Evolutionary conservation across 345 rosid species (phyloP).

Genomic region (Moringa oleifera): DNA sequence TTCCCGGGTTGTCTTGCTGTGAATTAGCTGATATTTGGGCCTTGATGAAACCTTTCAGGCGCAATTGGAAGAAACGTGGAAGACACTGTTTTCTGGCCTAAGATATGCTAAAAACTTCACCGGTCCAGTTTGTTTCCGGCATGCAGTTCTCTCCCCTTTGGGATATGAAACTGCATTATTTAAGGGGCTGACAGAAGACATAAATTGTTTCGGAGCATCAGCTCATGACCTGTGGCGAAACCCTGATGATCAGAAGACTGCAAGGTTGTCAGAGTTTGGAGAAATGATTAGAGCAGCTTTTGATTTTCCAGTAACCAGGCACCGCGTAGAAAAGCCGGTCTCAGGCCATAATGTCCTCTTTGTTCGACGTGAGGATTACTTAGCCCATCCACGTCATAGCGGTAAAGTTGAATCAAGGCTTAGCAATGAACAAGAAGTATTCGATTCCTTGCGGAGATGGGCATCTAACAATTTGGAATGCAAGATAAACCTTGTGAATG

Average conservation of each 20-base stretch:
- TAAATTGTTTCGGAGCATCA: conserved; percentile 60
- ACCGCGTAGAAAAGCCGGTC: conserved; percentile 39
- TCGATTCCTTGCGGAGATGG: conserved; percentile 61
- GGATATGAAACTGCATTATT: conserved; percentile 85
- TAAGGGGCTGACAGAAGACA: conserved; percentile 59
- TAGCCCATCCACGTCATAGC: conserved; percentile 86
- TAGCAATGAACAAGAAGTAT: conserved; percentile 77
- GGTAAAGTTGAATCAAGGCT: conserved; percentile 86
- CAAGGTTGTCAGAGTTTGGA: conserved; percentile 82
- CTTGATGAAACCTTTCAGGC: conserved; percentile 40
- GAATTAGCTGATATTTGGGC: neutral
- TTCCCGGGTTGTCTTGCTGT: neutral
- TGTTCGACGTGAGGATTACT: conserved; percentile 86
- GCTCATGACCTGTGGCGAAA: conserved; percentile 63
- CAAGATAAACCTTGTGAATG: conserved; percentile 72
- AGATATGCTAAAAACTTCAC: conserved; percentile 71
- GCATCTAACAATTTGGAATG: conserved; percentile 45
- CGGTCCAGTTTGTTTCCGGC: conserved; percentile 82
- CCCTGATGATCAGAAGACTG: conserved; percentile 57
- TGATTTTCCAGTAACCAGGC: conserved; percentile 56
- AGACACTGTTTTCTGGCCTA: conserved; percentile 71
- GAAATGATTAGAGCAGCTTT: conserved; percentile 89
- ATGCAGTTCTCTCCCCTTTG: conserved; percentile 68
- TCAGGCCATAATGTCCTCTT: conserved; percentile 63
- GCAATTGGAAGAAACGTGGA: conserved; percentile 86